Conservation (phyloP, 495 filamentous ascomycete species). For the Haplographium delicatum region DNA sequence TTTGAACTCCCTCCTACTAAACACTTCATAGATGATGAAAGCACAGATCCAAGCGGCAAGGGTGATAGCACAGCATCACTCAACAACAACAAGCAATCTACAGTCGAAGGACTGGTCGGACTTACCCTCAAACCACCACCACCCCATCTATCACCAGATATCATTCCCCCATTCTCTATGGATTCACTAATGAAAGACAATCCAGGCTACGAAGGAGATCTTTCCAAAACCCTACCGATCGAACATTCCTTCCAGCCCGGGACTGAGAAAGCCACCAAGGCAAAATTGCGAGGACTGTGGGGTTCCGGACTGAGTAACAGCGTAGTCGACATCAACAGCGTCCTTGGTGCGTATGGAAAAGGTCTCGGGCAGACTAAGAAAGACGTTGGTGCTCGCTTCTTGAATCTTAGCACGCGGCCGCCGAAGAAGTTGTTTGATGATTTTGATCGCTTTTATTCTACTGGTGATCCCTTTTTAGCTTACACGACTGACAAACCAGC, state of each 20-base stretch:
- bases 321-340: neutral
- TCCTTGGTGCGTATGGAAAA: neutral
- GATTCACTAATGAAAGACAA: neutral
- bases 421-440: neutral
- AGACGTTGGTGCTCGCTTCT: neutral
- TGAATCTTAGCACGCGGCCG: neutral
- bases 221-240: neutral
- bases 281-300: neutral
- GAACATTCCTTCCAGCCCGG: neutral
- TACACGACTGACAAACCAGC: neutral
- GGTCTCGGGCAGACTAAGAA: neutral
- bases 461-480: neutral
- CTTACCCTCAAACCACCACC: neutral
- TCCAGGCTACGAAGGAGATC: neutral
- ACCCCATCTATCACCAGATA: neutral
- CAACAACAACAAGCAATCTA: neutral
- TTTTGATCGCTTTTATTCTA: neutral
- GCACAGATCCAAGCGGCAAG: neutral
- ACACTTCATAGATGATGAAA: neutral
- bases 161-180: neutral
- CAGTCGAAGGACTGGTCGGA: neutral
- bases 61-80: neutral
- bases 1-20: neutral
- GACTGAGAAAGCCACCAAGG: neutral
- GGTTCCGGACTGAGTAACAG: neutral